These are phyloP conservation scores for Pisolithus marmoratus DNA, from an alignment of 768 basidiomycete genomes.

Conservation along the genomic window DNA sequence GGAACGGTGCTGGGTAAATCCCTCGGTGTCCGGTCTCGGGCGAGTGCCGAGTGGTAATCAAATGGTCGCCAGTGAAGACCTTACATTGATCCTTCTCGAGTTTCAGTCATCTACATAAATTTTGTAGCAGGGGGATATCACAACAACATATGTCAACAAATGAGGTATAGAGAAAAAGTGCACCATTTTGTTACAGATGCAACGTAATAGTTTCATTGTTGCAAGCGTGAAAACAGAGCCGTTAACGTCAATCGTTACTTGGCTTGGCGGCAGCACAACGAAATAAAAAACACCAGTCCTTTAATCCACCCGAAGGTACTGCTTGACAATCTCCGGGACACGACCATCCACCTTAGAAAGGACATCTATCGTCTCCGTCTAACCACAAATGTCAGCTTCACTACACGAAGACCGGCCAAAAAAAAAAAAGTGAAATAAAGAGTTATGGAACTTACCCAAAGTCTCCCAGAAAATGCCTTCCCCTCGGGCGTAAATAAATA, in stretches of 20 bases:
- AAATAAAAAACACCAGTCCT: neutral
- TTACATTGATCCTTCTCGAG: too few species aligned
- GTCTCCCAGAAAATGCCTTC: conserved; percentile 21
- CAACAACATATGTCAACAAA: too few species aligned
- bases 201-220: too few species aligned
- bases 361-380: conserved; percentile 19
- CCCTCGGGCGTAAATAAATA: conserved; percentile 25
- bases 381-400: neutral
- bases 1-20: too few species aligned
- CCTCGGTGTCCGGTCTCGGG: too few species aligned
- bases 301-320: conserved; percentile 2
- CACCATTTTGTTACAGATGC: too few species aligned
- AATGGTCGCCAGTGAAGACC: too few species aligned
- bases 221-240: too few species aligned
- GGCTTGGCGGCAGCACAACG: neutral
- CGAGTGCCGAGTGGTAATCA: too few species aligned
- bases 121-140: too few species aligned
- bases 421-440: neutral
- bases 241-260: neutral
- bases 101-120: too few species aligned
- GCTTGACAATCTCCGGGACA: conserved; percentile 15
- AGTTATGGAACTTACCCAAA: conserved; percentile 27
- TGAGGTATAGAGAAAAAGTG: too few species aligned
- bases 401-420: neutral
- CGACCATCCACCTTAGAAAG: conserved; percentile 16